Conservation (phyloP, 371 early-diverging fungal genomes). For the Pancytospora philotis region DNA sequence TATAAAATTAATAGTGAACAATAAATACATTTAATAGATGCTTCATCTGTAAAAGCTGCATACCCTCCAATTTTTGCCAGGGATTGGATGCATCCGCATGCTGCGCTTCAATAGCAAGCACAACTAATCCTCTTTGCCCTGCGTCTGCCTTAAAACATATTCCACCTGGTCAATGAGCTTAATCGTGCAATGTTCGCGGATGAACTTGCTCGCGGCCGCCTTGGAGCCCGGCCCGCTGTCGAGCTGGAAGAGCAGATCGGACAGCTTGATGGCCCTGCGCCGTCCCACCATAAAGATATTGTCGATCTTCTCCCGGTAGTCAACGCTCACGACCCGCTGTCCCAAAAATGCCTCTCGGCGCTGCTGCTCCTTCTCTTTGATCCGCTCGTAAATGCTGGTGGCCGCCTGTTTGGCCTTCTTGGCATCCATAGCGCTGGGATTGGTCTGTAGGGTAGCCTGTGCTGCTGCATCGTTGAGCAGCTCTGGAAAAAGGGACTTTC, state of each 20-base stretch:
- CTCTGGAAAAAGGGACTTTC: neutral
- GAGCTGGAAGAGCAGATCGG: slow-evolving; percentile 21
- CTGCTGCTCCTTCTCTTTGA: slow-evolving; percentile 52
- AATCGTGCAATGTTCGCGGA: too few relatives aligned
- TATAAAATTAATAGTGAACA: too few relatives aligned
- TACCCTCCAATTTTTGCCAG: too few relatives aligned
- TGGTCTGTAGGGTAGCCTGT: neutral
- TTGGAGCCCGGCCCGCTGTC: neutral
- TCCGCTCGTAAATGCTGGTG: slow-evolving; percentile 50
- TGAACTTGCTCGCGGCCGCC: too few relatives aligned
- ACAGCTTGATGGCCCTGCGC: slow-evolving; percentile 28
- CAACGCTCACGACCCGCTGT: slow-evolving; percentile 34
- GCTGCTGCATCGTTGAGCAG: neutral
- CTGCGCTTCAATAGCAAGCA: too few relatives aligned
- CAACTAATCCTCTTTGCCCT: too few relatives aligned
- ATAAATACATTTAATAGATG: too few relatives aligned
- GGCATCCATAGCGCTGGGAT: neutral
- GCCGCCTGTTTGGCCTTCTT: slow-evolving; percentile 16
- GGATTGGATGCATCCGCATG: too few relatives aligned
- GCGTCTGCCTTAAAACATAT: too few relatives aligned
- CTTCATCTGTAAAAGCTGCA: too few relatives aligned
- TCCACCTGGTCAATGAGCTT: too few relatives aligned
- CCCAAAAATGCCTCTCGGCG: slow-evolving; percentile 54
- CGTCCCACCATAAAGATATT: slow-evolving; percentile 24
- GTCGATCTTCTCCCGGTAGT: slow-evolving; percentile 23